Conservation (phyloP, 129 eudicot genomes). For the Mikania micrantha region DNA sequence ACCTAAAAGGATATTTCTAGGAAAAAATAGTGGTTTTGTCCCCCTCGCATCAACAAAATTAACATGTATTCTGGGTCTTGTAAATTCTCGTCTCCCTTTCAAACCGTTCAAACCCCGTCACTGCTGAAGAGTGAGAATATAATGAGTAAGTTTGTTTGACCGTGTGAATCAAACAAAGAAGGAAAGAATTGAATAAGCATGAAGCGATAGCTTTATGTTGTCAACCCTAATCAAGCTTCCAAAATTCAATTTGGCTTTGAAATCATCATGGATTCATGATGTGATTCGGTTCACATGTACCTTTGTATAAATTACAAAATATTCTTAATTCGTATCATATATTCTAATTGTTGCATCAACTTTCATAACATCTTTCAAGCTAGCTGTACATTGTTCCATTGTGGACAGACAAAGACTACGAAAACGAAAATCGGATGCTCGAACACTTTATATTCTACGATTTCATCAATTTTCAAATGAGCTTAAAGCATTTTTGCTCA, state of each 20-base stretch:
- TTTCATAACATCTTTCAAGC: not conserved
- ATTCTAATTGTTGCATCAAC: not conserved
- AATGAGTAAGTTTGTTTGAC: no score
- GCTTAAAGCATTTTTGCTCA: no score
- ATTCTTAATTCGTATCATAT: not conserved
- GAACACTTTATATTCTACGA: not conserved
- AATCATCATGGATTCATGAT: no score
- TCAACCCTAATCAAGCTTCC: no score
- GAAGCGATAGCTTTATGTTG: not conserved
- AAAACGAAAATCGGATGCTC: not conserved
- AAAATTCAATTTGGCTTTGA: no score
- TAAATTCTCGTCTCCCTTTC: no score
- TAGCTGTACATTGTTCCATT: not conserved
- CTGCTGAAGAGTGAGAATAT: no score
- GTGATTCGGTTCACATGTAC: not conserved
- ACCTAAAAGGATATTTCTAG: no score
- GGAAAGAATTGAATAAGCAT: not conserved
- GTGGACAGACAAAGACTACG: not conserved
- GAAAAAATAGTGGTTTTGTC: no score
- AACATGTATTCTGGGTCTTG: no score
- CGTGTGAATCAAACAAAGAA: not conserved
- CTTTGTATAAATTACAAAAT: not conserved
- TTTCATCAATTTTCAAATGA: not conserved
- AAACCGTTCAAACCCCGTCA: no score
- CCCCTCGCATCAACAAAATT: no score